Evolutionary conservation across 371 early-diverging fungal species (phyloP), one percentile per base, ranked within the genome.

Genomic region (Mucor saturninus): DNA sequence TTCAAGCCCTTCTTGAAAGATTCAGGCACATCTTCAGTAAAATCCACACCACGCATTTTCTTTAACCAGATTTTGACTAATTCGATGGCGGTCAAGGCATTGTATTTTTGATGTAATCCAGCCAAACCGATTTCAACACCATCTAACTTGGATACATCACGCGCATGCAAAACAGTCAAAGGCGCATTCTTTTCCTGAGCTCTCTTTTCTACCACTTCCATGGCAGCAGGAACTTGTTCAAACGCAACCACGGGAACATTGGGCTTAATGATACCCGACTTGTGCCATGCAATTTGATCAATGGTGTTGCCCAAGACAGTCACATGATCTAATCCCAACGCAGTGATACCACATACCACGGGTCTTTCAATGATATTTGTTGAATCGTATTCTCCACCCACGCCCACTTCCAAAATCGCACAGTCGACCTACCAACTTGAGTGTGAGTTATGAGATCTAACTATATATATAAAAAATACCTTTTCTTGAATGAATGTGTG

Each of bases 221-320:
- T 72, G 9, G 93, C 95, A 38, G 84, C 85, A 9, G 77, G 79
- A 0, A 79, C 75, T 72, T 97, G 97, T 31, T 83, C 81, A 37
- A 88, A 86, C 2, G 91, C 81, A 45, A 93, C 67, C 1, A 84
- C 89, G 0, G 95, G 93, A 0, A 87, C 86, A 30, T 77, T 74
- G 0, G 65, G 63, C 78, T 97, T 96, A 68, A 93, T 90, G 45
- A 96, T 95, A 1, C 97, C 96, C 37, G 90, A 91, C 67, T 96
- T 98, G 75, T 98, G 93, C 94, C 93, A 93, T 31, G 96, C 96
- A 73, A 98, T 96, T 62, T 89, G 75, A 29, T 81, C 86, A 51
- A 94, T 72, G 0, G 93, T 93, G 39, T 87, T 70, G 21, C 94
- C 94, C 53, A 95, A 72, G 6, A 91, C 77, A 42, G 72, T 76